Conservation (phyloP, 2,329 filamentous ascomycete genomes). For the Pseudogymnoascus sp. region DNA sequence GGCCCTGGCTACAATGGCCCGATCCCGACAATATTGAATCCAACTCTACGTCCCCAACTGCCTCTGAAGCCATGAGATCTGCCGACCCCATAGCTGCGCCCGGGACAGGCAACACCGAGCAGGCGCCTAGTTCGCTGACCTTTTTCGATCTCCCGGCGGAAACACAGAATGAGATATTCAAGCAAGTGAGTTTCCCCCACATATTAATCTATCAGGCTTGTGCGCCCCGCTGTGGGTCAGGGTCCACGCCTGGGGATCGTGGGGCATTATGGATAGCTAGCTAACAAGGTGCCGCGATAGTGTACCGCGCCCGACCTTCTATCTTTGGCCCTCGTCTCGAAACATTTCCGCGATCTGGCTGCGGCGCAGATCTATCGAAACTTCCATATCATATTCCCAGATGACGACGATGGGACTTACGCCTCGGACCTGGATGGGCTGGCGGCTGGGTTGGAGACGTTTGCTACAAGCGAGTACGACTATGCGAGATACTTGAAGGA, state of each 20-base stretch:
- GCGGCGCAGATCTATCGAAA: constrained; percentile 51
- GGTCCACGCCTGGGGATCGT: constrained; percentile 1
- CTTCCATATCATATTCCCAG: constrained; percentile 54
- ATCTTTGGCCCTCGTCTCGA: constrained; percentile 51
- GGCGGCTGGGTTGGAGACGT: constrained; percentile 51
- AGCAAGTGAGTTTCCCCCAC: constrained; percentile 25
- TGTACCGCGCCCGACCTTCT: constrained; percentile 47
- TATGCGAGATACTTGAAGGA: constrained; percentile 52
- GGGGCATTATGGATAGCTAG: not conserved
- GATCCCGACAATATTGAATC: not conserved
- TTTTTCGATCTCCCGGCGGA: constrained; percentile 27
- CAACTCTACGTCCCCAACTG: not conserved
- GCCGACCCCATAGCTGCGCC: constrained; percentile 3
- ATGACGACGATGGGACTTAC: constrained; percentile 45
- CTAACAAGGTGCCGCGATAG: constrained; percentile 28
- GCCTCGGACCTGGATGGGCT: constrained; percentile 50
- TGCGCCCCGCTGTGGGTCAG: constrained; percentile 5
- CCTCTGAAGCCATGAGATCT: not conserved
- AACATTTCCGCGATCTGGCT: constrained; percentile 49
- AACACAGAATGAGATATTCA: constrained; percentile 27
- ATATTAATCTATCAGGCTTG: not conserved
- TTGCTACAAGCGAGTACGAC: constrained; percentile 56
- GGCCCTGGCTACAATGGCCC: not conserved
- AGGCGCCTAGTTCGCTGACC: not conserved
- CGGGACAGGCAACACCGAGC: not conserved